Base-by-base conservation (phyloP, 495 filamentous ascomycete genomes). In the Trichoderma virens region DNA sequence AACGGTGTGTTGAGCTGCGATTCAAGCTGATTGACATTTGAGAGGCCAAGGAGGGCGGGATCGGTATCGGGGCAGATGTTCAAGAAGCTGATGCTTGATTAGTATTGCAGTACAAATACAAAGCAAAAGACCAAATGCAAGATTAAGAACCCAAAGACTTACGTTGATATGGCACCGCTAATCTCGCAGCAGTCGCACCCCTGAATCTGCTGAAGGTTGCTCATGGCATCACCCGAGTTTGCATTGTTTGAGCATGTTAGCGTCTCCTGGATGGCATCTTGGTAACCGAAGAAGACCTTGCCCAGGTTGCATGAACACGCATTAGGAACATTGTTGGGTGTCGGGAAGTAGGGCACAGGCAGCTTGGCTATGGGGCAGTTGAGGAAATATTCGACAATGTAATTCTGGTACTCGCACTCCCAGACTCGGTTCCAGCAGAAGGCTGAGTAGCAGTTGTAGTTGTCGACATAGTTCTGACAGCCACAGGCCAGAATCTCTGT, bases 401-500 rank as follows among this genome's bases (percentile, higher is more conserved):
- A 56, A 2, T 56, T 16, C 25, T 56, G 51, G 6, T 56, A 56
- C 13, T 56, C 51, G 23, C 51, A 56, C 27, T 56, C 51, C 51
- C 51, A 56, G 25, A 56, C 51, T 14, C 51, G 23, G 51, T 56
- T 56, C 51, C 51, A 56, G 51, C 51, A 56, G 23, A 14, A 28
- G 0, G 51, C 51, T 1, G 51, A 56, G 30, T 56, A 56, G 51
- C 51, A 56, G 51, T 56, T 56, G 25, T 56, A 56, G 23, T 56
- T 56, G 23, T 56, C 51, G 23, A 56, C 51, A 18, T 56, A 56
- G 51, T 56, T 56, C 27, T 56, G 51, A n/a, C 51, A 56, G 25
- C 51, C 51, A 9, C 51, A 56, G 16, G 23, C 51, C 27, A 56
- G 25, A 25, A 56, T 30, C 16, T 56, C 51, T 11, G 9, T 7